Conservation (phyloP, 768 basidiomycete genomes). For the Cystofilobasidium capitatum region DNA sequence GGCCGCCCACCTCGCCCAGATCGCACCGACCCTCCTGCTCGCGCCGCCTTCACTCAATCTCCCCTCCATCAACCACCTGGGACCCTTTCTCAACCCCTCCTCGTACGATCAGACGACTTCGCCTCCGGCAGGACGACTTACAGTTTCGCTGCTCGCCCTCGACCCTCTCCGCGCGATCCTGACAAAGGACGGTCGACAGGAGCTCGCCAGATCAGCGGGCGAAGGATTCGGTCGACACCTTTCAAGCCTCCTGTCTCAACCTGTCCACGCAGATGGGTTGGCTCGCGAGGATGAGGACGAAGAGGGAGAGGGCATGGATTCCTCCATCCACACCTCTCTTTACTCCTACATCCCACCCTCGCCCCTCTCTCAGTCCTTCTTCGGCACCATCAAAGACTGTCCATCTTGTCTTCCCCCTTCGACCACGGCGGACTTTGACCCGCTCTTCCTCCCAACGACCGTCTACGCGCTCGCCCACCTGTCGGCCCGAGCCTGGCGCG, state of each 20-base stretch:
- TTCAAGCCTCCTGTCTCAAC: neutral
- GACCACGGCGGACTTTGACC: neutral
- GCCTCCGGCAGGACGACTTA: neutral
- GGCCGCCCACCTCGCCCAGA: neutral
- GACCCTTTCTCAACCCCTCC: neutral
- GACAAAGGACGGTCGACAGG: neutral
- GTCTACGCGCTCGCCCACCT: neutral
- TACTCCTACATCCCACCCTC: neutral
- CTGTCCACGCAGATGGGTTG: neutral
- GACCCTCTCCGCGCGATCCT: neutral
- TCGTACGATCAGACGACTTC: neutral
- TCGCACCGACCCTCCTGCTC: neutral
- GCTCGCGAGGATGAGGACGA: neutral
- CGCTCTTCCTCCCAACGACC: conserved; percentile 1
- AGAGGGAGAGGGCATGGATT: neutral
- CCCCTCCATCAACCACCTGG: neutral
- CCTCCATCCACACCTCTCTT: neutral
- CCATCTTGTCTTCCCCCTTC: neutral
- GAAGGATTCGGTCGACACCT: neutral
- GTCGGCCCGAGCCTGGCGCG: neutral
- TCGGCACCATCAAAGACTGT: neutral
- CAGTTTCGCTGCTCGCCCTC: neutral
- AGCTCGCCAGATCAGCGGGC: neutral
- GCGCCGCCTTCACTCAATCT: neutral
- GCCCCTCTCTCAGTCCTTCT: neutral